Conservation (phyloP, 345 rosid genomes). For the Aurinia saxatilis region DNA sequence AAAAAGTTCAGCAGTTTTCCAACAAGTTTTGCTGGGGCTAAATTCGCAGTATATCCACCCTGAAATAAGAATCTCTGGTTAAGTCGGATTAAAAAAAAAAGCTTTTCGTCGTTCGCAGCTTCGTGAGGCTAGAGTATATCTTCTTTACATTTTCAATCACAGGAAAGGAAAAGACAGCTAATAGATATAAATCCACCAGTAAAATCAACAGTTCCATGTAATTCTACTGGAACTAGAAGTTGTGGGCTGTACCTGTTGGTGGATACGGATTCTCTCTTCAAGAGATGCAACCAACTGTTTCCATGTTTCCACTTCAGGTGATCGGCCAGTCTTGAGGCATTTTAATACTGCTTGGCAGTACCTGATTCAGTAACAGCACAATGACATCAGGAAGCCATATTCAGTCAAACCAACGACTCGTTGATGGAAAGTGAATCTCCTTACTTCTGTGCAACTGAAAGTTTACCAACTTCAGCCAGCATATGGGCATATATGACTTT, state of each 20-base stretch:
- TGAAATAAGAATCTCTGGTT: slow-evolving; percentile 27
- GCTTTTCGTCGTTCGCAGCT: neutral
- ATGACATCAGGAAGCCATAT: slow-evolving; percentile 23
- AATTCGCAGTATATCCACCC: slow-evolving; percentile 54
- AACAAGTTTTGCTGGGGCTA: slow-evolving; percentile 53
- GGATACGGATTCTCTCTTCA: slow-evolving; percentile 60
- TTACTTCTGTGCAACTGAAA: slow-evolving; percentile 90
- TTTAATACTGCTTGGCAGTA: slow-evolving; percentile 66
- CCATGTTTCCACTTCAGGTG: slow-evolving; percentile 56
- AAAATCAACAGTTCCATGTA: neutral
- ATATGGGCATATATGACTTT: slow-evolving; percentile 93
- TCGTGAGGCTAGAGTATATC: neutral
- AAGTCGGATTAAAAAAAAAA: neutral
- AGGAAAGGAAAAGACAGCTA: neutral
- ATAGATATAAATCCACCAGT: neutral
- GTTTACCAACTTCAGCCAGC: slow-evolving; percentile 95
- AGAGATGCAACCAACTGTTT: slow-evolving; percentile 44
- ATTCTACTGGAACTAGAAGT: neutral
- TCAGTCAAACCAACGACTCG: slow-evolving; percentile 11
- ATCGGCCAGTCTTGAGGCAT: slow-evolving; percentile 56
- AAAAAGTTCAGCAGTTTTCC: slow-evolving; percentile 49
- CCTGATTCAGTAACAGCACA: slow-evolving; percentile 28
- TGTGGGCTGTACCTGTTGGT: slow-evolving; percentile 47
- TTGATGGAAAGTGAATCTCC: slow-evolving; percentile 23
- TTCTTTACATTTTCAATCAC: neutral